Evolutionary conservation across 2,329 filamentous ascomycete species (phyloP), one percentile per base, ranked within the genome.

Genomic region (Didymella glomerata): DNA sequence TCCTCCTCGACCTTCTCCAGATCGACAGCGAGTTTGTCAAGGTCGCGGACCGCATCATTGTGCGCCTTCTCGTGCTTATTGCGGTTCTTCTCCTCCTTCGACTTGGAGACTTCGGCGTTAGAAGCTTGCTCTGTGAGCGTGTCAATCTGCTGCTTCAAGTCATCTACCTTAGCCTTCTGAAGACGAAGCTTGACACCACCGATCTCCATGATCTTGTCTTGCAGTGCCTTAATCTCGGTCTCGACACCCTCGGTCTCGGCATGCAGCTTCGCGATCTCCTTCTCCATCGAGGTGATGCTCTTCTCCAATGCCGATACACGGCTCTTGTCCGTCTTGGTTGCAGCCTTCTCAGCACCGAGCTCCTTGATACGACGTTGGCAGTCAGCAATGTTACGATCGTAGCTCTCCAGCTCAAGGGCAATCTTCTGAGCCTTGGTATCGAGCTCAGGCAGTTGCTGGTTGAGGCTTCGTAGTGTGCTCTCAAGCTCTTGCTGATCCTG

Each of bases 131-230:
- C 94, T 51, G 87, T 89, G 60, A 96, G 84, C 13, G 88, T 86
- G 47, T 89, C 83, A 55, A 98, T 93, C 74, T 96, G 89, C 69
- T 93, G 90, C 75, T 96, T 97, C 64, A 77, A 82, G 7, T 88
- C 86, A 74, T 98, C 94, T 32, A 99, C 93, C 81, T 91, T 96
- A 61, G 92, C 88, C 68, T 95, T 93, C 75, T 99, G 94, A 18
- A 89, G 86, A 54, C 95, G 89, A 18, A 99, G 87, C 78, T 92
- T 93, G 71, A 98, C 93, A 78, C 95, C 95, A 72, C 95, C 95
- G 63, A 97, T 90, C 77, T 97, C 90, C 95, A 99, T 98, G 72
- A 99, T 99, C 82, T 93, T 96, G 83, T 95, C 90, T 75, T 99
- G 94, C 1, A 99, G 83, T 20, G 85, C 85, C 79, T 96, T 94